A percentile compares a stretch with the other conserved stretches of the same genome.
These are phyloP conservation scores for Aphanocladium album DNA, from an alignment of 2,329 filamentous ascomycete species.

Conservation along the genomic window DNA sequence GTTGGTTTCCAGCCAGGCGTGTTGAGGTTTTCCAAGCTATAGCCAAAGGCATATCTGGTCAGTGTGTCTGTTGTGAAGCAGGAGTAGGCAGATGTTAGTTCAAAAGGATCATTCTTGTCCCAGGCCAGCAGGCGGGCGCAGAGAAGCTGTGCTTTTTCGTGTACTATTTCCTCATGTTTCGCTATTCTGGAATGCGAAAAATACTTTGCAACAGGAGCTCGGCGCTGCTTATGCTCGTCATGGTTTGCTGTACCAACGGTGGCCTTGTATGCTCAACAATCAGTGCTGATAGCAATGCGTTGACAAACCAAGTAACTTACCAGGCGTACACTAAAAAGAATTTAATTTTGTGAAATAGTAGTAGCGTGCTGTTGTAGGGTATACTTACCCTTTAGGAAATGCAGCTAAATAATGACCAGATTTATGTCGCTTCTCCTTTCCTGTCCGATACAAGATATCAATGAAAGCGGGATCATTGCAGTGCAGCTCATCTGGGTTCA, in stretches of 20 bases:
- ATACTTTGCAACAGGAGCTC: conserved; percentile 19
- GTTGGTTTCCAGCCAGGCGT: conserved; percentile 13
- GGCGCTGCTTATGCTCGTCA: conserved; percentile 21
- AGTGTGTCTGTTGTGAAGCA: conserved; percentile 24
- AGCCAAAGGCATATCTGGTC: conserved; percentile 24
- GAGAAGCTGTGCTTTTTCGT: conserved; percentile 15
- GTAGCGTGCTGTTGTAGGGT: background rate
- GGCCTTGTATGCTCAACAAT: background rate
- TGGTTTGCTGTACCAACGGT: conserved; percentile 18
- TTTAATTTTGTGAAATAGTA: background rate
- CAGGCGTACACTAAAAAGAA: background rate
- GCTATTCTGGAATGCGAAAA: conserved; percentile 20
- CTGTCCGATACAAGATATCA: conserved; percentile 20
- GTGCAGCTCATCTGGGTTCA: conserved; percentile 24
- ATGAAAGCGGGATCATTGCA: conserved; percentile 23
- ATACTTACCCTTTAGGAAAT: conserved; percentile 12
- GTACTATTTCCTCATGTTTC: conserved; percentile 17
- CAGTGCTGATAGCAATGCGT: background rate
- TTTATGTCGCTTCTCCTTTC: conserved; percentile 16
- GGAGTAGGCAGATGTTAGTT: conserved; percentile 13
- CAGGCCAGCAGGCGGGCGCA: conserved; percentile 16
- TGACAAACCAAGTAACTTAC: background rate
- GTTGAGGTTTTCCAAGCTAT: conserved; percentile 14
- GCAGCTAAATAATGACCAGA: conserved; percentile 13
- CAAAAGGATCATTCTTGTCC: conserved; percentile 8